A percentile compares a stretch with the other conserved stretches of the same genome.
Conservation (phyloP, 345 rosid species). For the Euphorbia peplus region DNA sequence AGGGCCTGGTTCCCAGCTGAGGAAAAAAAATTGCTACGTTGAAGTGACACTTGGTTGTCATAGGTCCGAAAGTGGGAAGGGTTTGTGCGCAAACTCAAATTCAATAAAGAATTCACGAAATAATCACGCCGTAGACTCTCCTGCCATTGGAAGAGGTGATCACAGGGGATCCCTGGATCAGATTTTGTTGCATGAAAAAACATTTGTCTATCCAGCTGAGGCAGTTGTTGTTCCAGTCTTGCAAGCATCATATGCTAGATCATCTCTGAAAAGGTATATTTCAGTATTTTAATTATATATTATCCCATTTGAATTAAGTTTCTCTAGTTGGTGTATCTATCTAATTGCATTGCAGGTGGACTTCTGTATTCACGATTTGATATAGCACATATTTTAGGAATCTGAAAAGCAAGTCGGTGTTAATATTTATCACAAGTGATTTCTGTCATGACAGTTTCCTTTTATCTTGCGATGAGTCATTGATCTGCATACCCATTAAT, state of each 20-base stretch:
- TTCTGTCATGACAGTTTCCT: not conserved
- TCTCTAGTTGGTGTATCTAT: not conserved
- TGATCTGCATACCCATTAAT: not conserved
- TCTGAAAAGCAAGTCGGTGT: not conserved
- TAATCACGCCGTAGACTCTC: conserved; percentile 57
- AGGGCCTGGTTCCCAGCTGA: conserved; percentile 55
- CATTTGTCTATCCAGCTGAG: conserved; percentile 82
- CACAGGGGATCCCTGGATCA: conserved; percentile 46
- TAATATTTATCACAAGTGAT: not conserved
- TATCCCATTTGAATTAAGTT: conserved; percentile 1
- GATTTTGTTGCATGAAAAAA: conserved; percentile 47
- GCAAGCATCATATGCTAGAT: conserved; percentile 75
- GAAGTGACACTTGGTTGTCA: conserved; percentile 87
- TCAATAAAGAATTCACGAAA: conserved; percentile 46
- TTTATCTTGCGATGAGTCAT: not conserved
- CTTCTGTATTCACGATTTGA: not conserved
- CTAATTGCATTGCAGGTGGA: not conserved
- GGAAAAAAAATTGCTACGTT: conserved; percentile 65
- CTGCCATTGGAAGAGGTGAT: conserved; percentile 51
- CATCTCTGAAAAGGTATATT: conserved; percentile 81
- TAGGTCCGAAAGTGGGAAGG: conserved; percentile 42
- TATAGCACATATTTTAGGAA: not conserved
- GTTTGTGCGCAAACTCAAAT: conserved; percentile 39
- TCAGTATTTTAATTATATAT: conserved; percentile 12
- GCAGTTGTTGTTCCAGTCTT: conserved; percentile 89